Conservation (phyloP, 1,284 basidiomycete genomes). For the Malassezia dermatis region DNA sequence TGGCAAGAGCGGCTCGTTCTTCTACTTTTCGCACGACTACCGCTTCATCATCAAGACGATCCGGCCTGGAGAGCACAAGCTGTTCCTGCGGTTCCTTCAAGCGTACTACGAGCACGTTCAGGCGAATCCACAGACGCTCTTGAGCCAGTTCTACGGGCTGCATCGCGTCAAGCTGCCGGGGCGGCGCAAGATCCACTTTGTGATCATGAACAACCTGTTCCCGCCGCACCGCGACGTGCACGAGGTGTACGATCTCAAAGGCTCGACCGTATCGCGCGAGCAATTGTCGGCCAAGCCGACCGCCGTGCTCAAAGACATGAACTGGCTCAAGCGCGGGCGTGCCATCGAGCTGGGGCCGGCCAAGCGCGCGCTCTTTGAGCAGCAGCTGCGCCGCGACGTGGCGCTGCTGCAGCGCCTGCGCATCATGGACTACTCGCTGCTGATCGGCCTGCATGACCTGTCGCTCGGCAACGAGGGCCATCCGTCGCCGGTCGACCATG, state of each 20-base stretch:
- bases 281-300: slow-evolving; percentile 67
- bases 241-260: slow-evolving; percentile 95
- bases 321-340: slow-evolving; percentile 78
- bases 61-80: slow-evolving; percentile 85
- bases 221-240: slow-evolving; percentile 94
- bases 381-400: slow-evolving; percentile 76
- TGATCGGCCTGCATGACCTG: slow-evolving; percentile 90
- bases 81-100: slow-evolving; percentile 71
- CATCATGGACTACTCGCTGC: slow-evolving; percentile 93
- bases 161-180: slow-evolving; percentile 91
- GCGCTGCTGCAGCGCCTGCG: slow-evolving; percentile 69
- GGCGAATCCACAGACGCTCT: slow-evolving; percentile 80
- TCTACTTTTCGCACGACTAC: slow-evolving; percentile 97
- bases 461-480: slow-evolving; percentile 80
- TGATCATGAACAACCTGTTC: slow-evolving; percentile 99
- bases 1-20: slow-evolving; percentile 95
- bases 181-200: slow-evolving; percentile 93
- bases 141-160: slow-evolving; percentile 88
- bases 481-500: slow-evolving; percentile 48
- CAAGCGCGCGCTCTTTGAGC: slow-evolving; percentile 76
- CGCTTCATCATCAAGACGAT: slow-evolving; percentile 99
- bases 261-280: slow-evolving; percentile 78
- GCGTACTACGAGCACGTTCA: slow-evolving; percentile 79
- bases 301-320: slow-evolving; percentile 87
- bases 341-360: slow-evolving; percentile 81